phyloP scores from a whole-genome alignment of 345 rosid species.

The Heritiera littoralis region DNA sequence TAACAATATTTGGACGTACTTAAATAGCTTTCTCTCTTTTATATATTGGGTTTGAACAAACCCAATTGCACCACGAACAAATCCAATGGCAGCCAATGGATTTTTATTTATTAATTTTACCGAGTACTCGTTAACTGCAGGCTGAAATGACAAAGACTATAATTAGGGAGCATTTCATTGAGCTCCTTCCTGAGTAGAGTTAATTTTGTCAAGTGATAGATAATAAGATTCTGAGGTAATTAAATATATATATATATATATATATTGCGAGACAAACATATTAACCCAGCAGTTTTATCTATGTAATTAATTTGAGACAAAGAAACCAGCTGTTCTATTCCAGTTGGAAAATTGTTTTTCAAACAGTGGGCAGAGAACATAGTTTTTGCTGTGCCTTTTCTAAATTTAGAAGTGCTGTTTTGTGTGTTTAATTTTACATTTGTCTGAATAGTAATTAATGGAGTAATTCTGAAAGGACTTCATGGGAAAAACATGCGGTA shows the following conservation, averaged over 20 bases:
- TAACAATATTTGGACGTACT: too few relatives aligned
- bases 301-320: not conserved
- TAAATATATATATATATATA: not conserved
- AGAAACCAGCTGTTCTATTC: not conserved
- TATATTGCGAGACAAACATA: not conserved
- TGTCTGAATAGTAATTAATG: not conserved
- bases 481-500: not conserved
- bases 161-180: not conserved
- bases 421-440: not conserved
- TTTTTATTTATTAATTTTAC: not conserved
- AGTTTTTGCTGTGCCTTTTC: slow-evolving; percentile 3
- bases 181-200: not conserved
- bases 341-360: not conserved
- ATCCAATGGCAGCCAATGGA: not conserved
- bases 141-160: not conserved
- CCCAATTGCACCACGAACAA: too few relatives aligned
- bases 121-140: not conserved
- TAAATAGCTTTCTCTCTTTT: too few relatives aligned
- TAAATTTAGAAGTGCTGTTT: not conserved
- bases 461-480: not conserved
- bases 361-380: slow-evolving; percentile 21
- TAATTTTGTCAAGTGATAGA: not conserved
- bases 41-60: too few relatives aligned
- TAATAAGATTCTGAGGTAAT: too few relatives aligned
- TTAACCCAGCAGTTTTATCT: too few relatives aligned